Percentiles rank a stretch among this genome's conserved stretches.
These are phyloP conservation scores for Aspergillus japonicus DNA, from an alignment of 2,329 filamentous ascomycete species.

Conservation along the genomic window DNA sequence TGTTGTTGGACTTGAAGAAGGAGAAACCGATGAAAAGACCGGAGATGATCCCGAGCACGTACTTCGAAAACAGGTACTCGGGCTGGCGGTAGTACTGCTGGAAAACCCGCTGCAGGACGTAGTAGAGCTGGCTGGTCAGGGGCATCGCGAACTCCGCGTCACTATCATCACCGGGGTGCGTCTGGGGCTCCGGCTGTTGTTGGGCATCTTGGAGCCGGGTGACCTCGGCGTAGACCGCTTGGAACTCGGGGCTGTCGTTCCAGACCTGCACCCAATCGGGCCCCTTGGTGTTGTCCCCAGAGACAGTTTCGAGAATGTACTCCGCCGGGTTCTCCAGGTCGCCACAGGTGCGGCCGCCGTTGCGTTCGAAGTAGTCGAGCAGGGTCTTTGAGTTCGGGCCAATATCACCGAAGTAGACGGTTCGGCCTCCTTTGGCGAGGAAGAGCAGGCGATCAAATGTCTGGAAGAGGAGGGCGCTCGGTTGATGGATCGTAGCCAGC, in stretches of 20 bases:
- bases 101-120: constrained; percentile 72
- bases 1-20: constrained; percentile 69
- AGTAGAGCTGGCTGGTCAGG: constrained; percentile 63
- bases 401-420: constrained; percentile 67
- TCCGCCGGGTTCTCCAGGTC: constrained; percentile 69
- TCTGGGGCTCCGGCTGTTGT: constrained; percentile 47
- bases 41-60: constrained; percentile 60
- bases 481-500: constrained; percentile 91
- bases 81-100: constrained; percentile 89
- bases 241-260: constrained; percentile 63
- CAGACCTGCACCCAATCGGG: constrained; percentile 63
- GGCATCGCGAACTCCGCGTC: constrained; percentile 77
- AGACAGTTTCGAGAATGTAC: constrained; percentile 65
- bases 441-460: constrained; percentile 67
- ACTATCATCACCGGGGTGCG: constrained; percentile 47
- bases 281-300: constrained; percentile 47
- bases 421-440: constrained; percentile 62
- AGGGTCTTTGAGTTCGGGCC: constrained; percentile 57
- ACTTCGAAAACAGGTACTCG: constrained; percentile 80
- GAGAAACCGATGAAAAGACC: constrained; percentile 76
- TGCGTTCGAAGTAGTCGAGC: constrained; percentile 61
- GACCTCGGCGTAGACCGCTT: constrained; percentile 58
- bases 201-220: constrained; percentile 62
- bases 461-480: constrained; percentile 87
- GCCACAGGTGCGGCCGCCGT: constrained; percentile 60